A percentile compares a stretch with the other conserved stretches of the same genome.
phyloP scores from a whole-genome alignment of 2,329 filamentous ascomycete species.

The Lasiodiplodia sp. region DNA sequence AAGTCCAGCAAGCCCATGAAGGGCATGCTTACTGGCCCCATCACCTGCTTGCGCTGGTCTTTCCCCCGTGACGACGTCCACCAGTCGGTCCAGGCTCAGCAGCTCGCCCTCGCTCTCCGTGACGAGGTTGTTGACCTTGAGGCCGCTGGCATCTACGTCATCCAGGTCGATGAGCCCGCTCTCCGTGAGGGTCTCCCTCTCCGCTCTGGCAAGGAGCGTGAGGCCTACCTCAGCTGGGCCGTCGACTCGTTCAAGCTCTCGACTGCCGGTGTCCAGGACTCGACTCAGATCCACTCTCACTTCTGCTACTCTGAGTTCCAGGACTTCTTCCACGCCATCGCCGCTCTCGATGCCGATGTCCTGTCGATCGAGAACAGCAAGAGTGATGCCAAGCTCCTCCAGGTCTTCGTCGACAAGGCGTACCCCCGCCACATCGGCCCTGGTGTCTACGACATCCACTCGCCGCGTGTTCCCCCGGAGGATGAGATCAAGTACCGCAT shows the following conservation, averaged over 20 bases:
- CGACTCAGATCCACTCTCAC: conserved; percentile 99
- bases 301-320: conserved; percentile 99
- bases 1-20: conserved; percentile 99
- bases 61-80: conserved; percentile 99
- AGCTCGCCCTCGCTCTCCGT: conserved; percentile 96
- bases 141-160: conserved; percentile 94
- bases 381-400: conserved; percentile 98
- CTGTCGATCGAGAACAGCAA: conserved; percentile 99
- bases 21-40: conserved; percentile 99
- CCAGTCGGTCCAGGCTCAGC: conserved; percentile 98
- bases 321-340: conserved; percentile 99
- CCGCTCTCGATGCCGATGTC: conserved; percentile 96
- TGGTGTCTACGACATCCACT: conserved; percentile 99
- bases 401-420: conserved; percentile 96
- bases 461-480: conserved; percentile 93
- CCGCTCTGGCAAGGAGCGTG: conserved; percentile 89
- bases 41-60: conserved; percentile 98
- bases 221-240: conserved; percentile 96
- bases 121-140: conserved; percentile 99
- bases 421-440: conserved; percentile 99
- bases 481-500: conserved; percentile 98
- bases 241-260: conserved; percentile 98
- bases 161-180: conserved; percentile 98
- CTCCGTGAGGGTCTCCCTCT: conserved; percentile 99
- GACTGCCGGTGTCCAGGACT: conserved; percentile 90